Base-by-base conservation (phyloP, 2,329 filamentous ascomycete genomes). In the Hysterium pulicare region DNA sequence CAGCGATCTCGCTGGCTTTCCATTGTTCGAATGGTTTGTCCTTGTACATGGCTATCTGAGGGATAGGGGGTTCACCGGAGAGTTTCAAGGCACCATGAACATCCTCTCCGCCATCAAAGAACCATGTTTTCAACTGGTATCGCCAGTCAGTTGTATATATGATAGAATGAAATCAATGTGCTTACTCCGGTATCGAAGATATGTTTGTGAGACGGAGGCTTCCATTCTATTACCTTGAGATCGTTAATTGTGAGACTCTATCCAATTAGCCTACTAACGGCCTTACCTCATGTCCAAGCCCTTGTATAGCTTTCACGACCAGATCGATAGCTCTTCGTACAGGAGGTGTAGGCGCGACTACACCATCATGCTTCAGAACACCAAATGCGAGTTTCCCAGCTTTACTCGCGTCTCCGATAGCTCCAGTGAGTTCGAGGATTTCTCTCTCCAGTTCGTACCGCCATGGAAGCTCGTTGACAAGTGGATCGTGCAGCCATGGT, bases 401-500 rank as follows among this genome's bases (percentile, higher is more conserved):
- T 30, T 50, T 48, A 41, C 22, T 52, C 37, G 31, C 44, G 38
- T 46, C 50, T n/a, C 44, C 40, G 22, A 55, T 41, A 35, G 38
- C 19, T 26, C 44, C 32, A 4, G 75, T 69, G 2, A 73, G 58
- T 9, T 71, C 61, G 2, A 63, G 41, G 3, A 73, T 50, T 0
- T 58, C 44, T 4, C 42, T 43, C 22, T 67, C 57, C 22, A 69
- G 60, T 11, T 62, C 54, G 3, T 77, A 70, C 2, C 82, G 74
- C 77, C 83, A 88, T 0, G 83, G 84, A 1, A 88, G 69, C 16
- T 84, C 80, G 31, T 81, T 65, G 0, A 83, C 81, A 0, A 82
- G 66, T 0, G 84, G 83, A 58, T 88, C 84, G 48, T 78, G 66
- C 1, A 80, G 62, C 85, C 84, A 88, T 0, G 84, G 84, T 40